Evolutionary conservation across 768 basidiomycete genomes (phyloP).

Genomic region (Boletus patriciae): DNA sequence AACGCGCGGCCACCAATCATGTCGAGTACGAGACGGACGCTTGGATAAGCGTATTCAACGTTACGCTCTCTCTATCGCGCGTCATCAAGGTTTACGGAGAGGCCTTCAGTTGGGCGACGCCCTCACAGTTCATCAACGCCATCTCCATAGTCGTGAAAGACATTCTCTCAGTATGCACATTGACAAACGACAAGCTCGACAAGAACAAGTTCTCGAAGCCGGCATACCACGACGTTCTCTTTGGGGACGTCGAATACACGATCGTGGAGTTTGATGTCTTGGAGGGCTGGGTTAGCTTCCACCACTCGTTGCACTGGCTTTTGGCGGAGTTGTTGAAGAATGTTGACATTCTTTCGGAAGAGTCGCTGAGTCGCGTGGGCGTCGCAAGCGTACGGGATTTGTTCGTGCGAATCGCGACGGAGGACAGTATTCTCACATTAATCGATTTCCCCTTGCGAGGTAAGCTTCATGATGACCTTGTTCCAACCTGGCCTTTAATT

Average conservation of each 20-base stretch:
- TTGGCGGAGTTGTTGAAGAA: constrained; percentile 88
- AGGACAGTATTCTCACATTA: constrained; percentile 68
- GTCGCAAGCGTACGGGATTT: constrained; percentile 58
- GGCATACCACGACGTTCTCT: constrained; percentile 63
- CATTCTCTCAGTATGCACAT: constrained; percentile 69
- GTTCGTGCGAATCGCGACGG: constrained; percentile 59
- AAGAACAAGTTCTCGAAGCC: constrained; percentile 61
- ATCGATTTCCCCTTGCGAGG: constrained; percentile 91
- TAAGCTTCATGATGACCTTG: constrained; percentile 36
- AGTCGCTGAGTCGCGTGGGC: constrained; percentile 51
- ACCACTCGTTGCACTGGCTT: constrained; percentile 90
- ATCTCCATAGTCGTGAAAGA: constrained; percentile 69
- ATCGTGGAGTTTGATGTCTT: constrained; percentile 76
- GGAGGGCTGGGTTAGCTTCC: constrained; percentile 86
- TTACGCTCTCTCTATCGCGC: constrained; percentile 85
- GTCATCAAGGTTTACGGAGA: constrained; percentile 90
- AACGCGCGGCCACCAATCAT: constrained; percentile 76
- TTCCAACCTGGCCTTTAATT: not conserved
- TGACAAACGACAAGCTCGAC: constrained; percentile 69
- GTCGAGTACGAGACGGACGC: constrained; percentile 97
- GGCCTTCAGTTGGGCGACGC: constrained; percentile 61
- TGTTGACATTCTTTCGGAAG: constrained; percentile 62
- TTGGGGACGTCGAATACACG: constrained; percentile 58
- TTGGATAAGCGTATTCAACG: constrained; percentile 96
- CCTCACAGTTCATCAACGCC: constrained; percentile 61